Percentiles rank a stretch among this genome's conserved stretches.
phyloP scores from a whole-genome alignment of 768 basidiomycete genomes.

The Leccinum aurantiacum region DNA sequence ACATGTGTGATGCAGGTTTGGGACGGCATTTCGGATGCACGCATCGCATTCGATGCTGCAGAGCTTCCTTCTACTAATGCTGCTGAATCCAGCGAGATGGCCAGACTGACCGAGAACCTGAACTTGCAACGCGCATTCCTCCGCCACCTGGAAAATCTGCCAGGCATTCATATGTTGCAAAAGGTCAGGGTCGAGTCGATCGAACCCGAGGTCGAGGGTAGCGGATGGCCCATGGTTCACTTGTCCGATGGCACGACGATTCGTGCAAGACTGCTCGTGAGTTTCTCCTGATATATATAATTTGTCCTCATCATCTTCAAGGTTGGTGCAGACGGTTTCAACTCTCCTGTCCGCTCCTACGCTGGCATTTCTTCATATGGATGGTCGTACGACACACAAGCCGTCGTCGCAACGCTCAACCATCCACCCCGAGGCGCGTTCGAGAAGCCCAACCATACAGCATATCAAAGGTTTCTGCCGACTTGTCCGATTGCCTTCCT shows the following conservation, averaged over 20 bases:
- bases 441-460: constrained; percentile 69
- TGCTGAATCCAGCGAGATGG: constrained; percentile 52
- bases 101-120: constrained; percentile 86
- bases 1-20: constrained; percentile 60
- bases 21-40: constrained; percentile 85
- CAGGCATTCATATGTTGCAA: constrained; percentile 64
- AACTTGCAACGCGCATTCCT: constrained; percentile 90
- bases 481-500: constrained; percentile 96
- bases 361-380: constrained; percentile 86
- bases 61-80: constrained; percentile 37
- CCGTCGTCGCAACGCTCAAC: constrained; percentile 83
- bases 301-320: constrained; percentile 27
- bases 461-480: constrained; percentile 92
- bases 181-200: constrained; percentile 76
- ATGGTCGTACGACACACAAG: constrained; percentile 88
- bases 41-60: constrained; percentile 61
- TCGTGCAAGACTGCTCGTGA: constrained; percentile 73
- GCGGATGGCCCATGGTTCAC: constrained; percentile 78
- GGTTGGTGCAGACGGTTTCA: constrained; percentile 95
- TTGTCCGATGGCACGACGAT: constrained; percentile 67
- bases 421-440: constrained; percentile 67
- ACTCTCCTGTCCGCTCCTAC: constrained; percentile 88
- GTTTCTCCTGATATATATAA: constrained; percentile 18
- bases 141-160: constrained; percentile 51
- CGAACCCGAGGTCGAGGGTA: constrained; percentile 41